Conservation (phyloP, 495 filamentous ascomycete genomes). For the Neurospora africana region DNA sequence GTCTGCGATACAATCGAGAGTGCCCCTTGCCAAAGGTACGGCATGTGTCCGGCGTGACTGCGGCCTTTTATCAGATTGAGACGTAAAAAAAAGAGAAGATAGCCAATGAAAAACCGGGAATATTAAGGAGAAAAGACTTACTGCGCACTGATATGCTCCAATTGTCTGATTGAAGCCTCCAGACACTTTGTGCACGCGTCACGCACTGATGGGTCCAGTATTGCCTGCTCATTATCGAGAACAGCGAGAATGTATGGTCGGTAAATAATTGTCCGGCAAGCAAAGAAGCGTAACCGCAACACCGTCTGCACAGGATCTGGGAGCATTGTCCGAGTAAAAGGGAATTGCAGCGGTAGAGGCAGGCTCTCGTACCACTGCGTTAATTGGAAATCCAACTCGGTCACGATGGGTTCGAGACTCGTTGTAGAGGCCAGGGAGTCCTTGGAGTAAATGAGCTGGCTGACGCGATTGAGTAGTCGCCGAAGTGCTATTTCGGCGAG, state of each 20-base stretch:
- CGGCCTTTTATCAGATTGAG: conserved; percentile 35
- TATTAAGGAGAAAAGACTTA: conserved; percentile 31
- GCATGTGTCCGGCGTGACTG: conserved; percentile 72
- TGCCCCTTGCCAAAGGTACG: conserved; percentile 80
- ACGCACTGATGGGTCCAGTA: conserved; percentile 55
- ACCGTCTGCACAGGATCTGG: conserved; percentile 71
- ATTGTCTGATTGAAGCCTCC: conserved; percentile 70
- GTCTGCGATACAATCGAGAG: conserved; percentile 74
- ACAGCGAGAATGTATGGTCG: conserved; percentile 73
- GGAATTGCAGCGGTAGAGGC: conserved; percentile 63
- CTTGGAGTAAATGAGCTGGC: conserved; percentile 70
- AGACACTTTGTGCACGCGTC: conserved; percentile 72
- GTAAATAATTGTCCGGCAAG: conserved; percentile 77
- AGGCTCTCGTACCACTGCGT: conserved; percentile 77
- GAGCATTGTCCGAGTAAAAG: conserved; percentile 51
- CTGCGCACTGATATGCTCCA: conserved; percentile 70
- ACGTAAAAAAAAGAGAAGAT: conserved; percentile 8
- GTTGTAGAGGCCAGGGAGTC: conserved; percentile 57
- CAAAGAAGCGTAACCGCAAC: conserved; percentile 66
- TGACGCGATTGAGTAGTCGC: conserved; percentile 66
- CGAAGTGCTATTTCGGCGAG: conserved; percentile 70
- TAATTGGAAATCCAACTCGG: conserved; percentile 71
- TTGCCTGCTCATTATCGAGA: conserved; percentile 63
- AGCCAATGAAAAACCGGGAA: conserved; percentile 7
- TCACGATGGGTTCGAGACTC: conserved; percentile 63